These are phyloP conservation scores for Nakazawaea sp. DNA, from an alignment of 805 yeast genomes.

Conservation along the genomic window DNA sequence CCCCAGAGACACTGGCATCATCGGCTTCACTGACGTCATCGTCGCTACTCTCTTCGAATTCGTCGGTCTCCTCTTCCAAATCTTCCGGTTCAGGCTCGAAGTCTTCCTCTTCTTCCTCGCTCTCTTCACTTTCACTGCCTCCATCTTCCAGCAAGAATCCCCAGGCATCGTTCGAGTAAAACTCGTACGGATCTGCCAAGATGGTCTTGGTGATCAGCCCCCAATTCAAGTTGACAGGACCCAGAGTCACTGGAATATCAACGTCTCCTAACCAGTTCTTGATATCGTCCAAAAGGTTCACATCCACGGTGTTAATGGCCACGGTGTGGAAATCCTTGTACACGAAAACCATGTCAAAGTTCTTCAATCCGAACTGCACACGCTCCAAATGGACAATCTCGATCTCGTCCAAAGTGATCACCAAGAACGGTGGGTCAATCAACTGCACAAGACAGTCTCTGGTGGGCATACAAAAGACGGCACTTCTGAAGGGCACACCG, in stretches of 20 bases:
- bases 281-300: slow-evolving; percentile 84
- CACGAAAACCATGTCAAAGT: slow-evolving; percentile 94
- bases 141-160: slow-evolving; percentile 84
- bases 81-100: slow-evolving; percentile 62
- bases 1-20: slow-evolving; percentile 24
- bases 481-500: slow-evolving; percentile 95
- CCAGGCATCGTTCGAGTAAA: slow-evolving; percentile 96
- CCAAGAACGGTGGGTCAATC: slow-evolving; percentile 91
- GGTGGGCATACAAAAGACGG: slow-evolving; percentile 93
- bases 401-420: slow-evolving; percentile 83
- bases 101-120: slow-evolving; percentile 62
- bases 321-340: slow-evolving; percentile 93
- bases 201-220: slow-evolving; percentile 90
- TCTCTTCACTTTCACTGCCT: slow-evolving; percentile 65
- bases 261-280: slow-evolving; percentile 98
- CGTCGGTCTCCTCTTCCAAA: slow-evolving; percentile 40
- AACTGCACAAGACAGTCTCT: slow-evolving; percentile 94
- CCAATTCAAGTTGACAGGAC: slow-evolving; percentile 96
- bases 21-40: slow-evolving; percentile 26
- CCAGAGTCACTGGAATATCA: slow-evolving; percentile 91
- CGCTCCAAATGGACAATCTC: slow-evolving; percentile 95
- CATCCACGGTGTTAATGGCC: slow-evolving; percentile 91
- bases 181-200: slow-evolving; percentile 87
- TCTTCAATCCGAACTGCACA: slow-evolving; percentile 93
- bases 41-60: slow-evolving; percentile 25